A percentile compares a stretch with the other conserved stretches of the same genome.
Evolutionary conservation across 495 filamentous ascomycete genomes (phyloP).

Genomic region (Talaromyces thailandensis): DNA sequence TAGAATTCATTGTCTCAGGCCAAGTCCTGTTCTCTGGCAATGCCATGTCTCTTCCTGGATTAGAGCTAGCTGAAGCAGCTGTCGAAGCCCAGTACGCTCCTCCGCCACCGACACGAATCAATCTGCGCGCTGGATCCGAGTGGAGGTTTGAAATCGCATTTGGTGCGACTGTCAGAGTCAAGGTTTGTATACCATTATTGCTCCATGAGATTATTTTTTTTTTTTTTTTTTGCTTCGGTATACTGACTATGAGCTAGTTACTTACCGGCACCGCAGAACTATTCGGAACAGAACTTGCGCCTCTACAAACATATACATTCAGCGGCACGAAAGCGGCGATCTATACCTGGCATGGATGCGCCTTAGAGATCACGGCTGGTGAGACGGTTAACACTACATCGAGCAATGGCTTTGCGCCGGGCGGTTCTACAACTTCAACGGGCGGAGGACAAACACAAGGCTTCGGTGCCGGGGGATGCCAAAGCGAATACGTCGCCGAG

Average conservation of each 20-base stretch:
- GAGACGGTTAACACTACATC: conserved; percentile 35
- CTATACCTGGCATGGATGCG: conserved; percentile 85
- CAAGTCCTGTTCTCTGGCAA: conserved; percentile 6
- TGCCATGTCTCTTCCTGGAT: conserved; percentile 39
- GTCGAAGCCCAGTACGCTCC: conserved; percentile 28
- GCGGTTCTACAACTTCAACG: conserved; percentile 8
- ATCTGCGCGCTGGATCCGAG: conserved; percentile 49
- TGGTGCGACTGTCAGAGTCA: conserved; percentile 51
- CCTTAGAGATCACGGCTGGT: conserved; percentile 59
- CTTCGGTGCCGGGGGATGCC: conserved; percentile 41
- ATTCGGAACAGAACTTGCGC: conserved; percentile 90
- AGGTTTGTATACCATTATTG: too few relatives aligned
- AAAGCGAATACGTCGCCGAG: conserved; percentile 68
- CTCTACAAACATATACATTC: conserved; percentile 73
- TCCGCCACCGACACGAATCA: conserved; percentile 35
- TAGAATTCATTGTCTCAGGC: neutral
- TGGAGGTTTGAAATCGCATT: conserved; percentile 88
- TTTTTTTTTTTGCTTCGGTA: too few relatives aligned
- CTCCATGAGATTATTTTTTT: too few relatives aligned
- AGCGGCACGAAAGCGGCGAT: conserved; percentile 76
- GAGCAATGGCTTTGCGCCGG: conserved; percentile 19
- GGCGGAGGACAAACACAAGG: conserved; percentile 11
- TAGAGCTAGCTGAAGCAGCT: conserved; percentile 36
- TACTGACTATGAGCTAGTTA: conserved; percentile 40
- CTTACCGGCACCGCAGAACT: conserved; percentile 80